Conservation (phyloP, 164 flowering plant species). For the Piper longum region DNA sequence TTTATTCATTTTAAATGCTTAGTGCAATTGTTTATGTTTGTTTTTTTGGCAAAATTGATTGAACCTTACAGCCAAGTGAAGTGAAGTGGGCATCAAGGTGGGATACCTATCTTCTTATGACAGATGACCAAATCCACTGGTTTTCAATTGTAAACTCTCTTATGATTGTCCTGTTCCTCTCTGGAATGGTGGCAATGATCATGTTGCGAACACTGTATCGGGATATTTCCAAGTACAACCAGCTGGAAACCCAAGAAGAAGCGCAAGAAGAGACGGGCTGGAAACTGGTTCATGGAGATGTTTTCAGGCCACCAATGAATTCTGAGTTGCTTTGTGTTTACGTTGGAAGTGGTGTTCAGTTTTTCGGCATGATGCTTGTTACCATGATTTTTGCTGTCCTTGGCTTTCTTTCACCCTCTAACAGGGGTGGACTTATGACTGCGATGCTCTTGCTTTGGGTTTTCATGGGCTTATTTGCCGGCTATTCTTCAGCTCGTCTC, state of each 20-base stretch:
- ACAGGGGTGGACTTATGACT: slow-evolving; percentile 80
- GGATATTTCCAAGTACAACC: slow-evolving; percentile 82
- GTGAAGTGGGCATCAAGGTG: slow-evolving; percentile 89
- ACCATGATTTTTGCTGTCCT: slow-evolving; percentile 80
- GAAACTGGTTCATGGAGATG: slow-evolving; percentile 92
- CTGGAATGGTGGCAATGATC: slow-evolving; percentile 91
- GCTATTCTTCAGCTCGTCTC: slow-evolving; percentile 68
- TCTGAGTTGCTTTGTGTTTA: slow-evolving; percentile 74
- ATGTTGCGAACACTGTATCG: slow-evolving; percentile 82
- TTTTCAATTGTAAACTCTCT: slow-evolving; percentile 80
- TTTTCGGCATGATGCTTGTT: slow-evolving; percentile 74
- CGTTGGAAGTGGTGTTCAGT: slow-evolving; percentile 88
- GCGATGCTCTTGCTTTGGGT: slow-evolving; percentile 86
- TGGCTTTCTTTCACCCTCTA: slow-evolving; percentile 83
- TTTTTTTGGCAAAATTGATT: not conserved
- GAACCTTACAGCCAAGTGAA: slow-evolving; percentile 36
- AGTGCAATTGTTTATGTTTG: not conserved
- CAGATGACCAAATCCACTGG: slow-evolving; percentile 85
- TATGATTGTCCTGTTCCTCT: slow-evolving; percentile 85
- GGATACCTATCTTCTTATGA: slow-evolving; percentile 84
- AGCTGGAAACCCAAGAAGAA: slow-evolving; percentile 87
- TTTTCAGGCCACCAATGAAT: slow-evolving; percentile 67
- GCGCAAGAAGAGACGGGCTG: slow-evolving; percentile 93
- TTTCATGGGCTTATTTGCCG: slow-evolving; percentile 87
- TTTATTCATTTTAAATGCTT: not conserved